Conservation (phyloP, 2,329 filamentous ascomycete genomes). For the Dendryphion nanum region DNA sequence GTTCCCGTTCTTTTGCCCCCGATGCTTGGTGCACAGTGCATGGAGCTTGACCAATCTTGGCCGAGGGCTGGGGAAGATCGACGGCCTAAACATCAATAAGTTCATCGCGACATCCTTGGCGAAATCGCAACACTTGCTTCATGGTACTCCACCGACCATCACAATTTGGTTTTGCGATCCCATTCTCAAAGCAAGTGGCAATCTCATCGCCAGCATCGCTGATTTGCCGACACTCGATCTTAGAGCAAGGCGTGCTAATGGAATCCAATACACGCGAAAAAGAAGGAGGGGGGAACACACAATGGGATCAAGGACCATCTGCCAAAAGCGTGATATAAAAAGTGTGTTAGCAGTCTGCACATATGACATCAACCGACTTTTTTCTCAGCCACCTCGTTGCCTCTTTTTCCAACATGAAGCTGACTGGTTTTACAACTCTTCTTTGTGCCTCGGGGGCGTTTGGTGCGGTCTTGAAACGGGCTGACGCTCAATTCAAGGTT, state of each 20-base stretch:
- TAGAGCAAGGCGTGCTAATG: neutral
- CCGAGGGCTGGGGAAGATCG: conserved; percentile 14
- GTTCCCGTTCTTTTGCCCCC: conserved; percentile 8
- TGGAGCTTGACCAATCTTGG: conserved; percentile 10
- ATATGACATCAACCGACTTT: neutral
- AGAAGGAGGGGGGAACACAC: conserved; percentile 1
- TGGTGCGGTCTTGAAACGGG: conserved; percentile 20
- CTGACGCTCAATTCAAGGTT: conserved; percentile 43
- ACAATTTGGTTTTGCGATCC: neutral
- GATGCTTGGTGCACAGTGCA: conserved; percentile 5
- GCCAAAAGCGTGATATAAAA: conserved; percentile 1
- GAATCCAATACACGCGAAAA: neutral
- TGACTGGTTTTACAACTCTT: conserved; percentile 14
- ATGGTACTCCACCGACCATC: conserved; percentile 11
- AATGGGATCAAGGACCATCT: conserved; percentile 2
- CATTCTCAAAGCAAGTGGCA: neutral
- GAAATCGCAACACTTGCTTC: conserved; percentile 19
- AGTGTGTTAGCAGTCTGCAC: neutral
- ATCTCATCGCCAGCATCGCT: too few species aligned
- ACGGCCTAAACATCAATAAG: conserved; percentile 15
- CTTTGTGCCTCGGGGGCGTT: conserved; percentile 15
- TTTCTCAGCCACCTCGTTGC: conserved; percentile 5
- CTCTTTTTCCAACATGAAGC: conserved; percentile 23
- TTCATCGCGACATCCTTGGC: conserved; percentile 24
- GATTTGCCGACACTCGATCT: neutral